Base-by-base conservation (phyloP, 331 rosid genomes). In the Quercus tomentella region DNA sequence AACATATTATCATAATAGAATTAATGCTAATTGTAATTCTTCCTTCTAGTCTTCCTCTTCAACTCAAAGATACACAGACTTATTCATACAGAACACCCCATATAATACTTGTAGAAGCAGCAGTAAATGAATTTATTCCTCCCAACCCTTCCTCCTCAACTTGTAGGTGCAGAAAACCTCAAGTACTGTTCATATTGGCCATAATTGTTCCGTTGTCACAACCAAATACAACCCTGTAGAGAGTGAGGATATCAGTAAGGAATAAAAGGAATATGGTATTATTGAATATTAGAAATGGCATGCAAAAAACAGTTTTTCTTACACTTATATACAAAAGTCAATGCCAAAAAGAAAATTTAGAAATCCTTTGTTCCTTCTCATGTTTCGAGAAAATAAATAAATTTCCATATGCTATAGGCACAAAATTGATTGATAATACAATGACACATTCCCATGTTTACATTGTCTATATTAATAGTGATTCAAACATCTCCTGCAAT, bases 171-270 rank as follows among this genome's bases (percentile, higher is more conserved):
- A 28, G 66, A 22, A 62, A 2, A 16, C 54, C 56, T 15, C 73
- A 43, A 14, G 52, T 1, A 8, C 51, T 35, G 26, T 69, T 70
- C 10, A 85, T 21, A 31, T 52, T 81, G 58, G 74, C 76, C 9
- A 81, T 54, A 37, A 79, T 23, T 33, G 78, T 81, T 79, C 91
- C 89, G 61, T 74, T 74, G 88, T 88, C 91, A 77, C 91, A 83
- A 41, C 91, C 91, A 83, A 86, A 88, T 17, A 75, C 86, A 81
- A 88, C 45, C 80, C 91, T 86, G 86, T 56, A 81, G 2, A 26
- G 60, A 76, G 18, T 43, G 80, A 28, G 30, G 61, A 69, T 70
- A 28, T 33, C 56, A 74, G 49, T 56, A 2, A 76, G 67, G 33
- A 18, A 80, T 14, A 22, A 49, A 49, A 49, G 54, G 18, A 49